phyloP scores from a whole-genome alignment of 768 basidiomycete species.

The Pholiota microspora region DNA sequence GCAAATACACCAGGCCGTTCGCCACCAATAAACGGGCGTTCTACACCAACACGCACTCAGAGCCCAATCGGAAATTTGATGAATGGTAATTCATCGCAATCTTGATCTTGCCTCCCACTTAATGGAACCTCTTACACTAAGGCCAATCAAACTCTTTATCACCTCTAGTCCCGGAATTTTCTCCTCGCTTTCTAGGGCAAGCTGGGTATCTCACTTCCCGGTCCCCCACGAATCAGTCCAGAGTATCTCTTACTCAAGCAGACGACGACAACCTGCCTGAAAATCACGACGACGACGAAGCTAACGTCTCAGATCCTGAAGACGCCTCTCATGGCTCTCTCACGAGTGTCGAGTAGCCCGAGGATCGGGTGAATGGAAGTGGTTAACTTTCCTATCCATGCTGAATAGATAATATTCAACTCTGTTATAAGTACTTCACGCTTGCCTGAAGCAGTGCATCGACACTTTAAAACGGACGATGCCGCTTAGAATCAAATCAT shows the following conservation, averaged over 20 bases:
- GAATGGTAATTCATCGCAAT: constrained; percentile 46
- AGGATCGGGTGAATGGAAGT: neutral
- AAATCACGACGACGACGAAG: neutral
- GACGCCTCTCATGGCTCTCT: neutral
- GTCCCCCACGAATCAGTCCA: neutral
- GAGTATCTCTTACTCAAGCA: neutral
- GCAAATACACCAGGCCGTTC: neutral
- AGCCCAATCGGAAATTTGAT: constrained; percentile 35
- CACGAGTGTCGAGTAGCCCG: constrained; percentile 1
- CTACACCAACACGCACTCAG: constrained; percentile 26
- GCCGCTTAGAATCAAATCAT: neutral
- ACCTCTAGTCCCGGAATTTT: neutral
- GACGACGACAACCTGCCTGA: neutral
- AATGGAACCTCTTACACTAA: neutral
- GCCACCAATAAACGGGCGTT: constrained; percentile 14
- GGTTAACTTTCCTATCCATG: neutral
- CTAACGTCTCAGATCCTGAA: neutral
- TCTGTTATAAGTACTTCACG: neutral
- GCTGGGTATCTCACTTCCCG: neutral
- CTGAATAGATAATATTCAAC: constrained; percentile 2
- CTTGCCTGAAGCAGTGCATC: neutral
- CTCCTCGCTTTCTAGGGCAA: neutral
- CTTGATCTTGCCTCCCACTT: constrained; percentile 7
- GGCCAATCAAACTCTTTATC: neutral
- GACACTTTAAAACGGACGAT: neutral